phyloP scores from a whole-genome alignment of 1,284 basidiomycete species.

The Kwoniella shivajii region DNA sequence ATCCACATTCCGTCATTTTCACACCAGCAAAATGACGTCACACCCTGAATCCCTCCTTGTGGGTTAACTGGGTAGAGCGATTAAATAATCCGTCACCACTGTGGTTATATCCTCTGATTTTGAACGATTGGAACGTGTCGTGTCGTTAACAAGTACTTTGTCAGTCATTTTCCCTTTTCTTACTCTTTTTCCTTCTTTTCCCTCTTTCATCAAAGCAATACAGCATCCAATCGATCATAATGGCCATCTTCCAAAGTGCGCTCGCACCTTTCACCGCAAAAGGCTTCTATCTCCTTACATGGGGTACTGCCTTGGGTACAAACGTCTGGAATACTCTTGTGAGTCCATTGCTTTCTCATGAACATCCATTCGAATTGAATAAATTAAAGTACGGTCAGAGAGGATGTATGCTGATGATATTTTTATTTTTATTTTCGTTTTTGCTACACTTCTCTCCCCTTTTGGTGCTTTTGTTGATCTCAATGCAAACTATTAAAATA shows the following conservation, averaged over 20 bases:
- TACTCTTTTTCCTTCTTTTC: not conserved
- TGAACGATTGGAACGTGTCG: too few species aligned
- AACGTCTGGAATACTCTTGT: constrained; percentile 51
- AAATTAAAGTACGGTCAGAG: not conserved
- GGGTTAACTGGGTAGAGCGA: not conserved
- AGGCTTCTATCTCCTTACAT: constrained; percentile 54
- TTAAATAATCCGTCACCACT: not conserved
- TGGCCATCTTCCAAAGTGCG: constrained; percentile 31
- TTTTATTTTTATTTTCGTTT: not conserved
- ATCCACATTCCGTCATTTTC: not conserved
- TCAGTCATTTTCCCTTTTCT: not conserved
- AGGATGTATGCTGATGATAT: not conserved
- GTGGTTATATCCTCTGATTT: too few species aligned
- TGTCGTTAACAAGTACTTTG: too few species aligned
- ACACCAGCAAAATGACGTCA: not conserved
- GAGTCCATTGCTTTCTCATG: constrained; percentile 25
- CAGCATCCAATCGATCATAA: constrained; percentile 11
- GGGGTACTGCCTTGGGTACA: constrained; percentile 51
- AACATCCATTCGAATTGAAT: not conserved
- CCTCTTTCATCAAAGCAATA: not conserved
- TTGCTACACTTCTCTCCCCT: not conserved
- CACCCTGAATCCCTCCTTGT: not conserved
- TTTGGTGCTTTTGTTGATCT: too few species aligned
- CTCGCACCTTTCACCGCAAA: constrained; percentile 53
- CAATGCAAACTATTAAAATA: too few species aligned